Evolutionary conservation across 768 basidiomycete genomes (phyloP).

Genomic region (Dacryopinax primogenitus): DNA sequence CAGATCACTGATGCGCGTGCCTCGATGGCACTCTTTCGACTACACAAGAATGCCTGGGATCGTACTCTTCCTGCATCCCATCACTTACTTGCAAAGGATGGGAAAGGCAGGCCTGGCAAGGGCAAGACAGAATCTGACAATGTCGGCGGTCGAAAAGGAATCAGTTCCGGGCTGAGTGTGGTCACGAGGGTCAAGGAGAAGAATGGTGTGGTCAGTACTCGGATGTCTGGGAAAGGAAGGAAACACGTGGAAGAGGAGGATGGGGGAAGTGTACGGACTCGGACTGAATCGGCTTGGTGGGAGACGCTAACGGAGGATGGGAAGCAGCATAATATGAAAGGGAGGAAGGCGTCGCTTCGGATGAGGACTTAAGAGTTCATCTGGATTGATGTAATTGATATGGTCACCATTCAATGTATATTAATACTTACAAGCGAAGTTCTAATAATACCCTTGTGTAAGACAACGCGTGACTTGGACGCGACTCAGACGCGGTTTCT

Average conservation of each 20-base stretch:
- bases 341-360: neutral
- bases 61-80: slow-evolving; percentile 27
- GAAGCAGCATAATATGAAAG: neutral
- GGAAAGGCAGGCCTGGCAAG: slow-evolving; percentile 12
- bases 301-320: neutral
- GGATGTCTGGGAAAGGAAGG: slow-evolving; percentile 9
- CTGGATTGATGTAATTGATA: neutral
- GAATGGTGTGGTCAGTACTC: neutral
- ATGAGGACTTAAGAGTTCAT: neutral
- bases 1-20: slow-evolving; percentile 89
- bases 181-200: slow-evolving; percentile 23
- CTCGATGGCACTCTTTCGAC: slow-evolving; percentile 82
- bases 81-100: slow-evolving; percentile 11
- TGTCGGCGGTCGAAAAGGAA: slow-evolving; percentile 46
- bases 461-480: too few species aligned
- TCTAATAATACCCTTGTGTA: too few species aligned
- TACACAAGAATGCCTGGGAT: slow-evolving; percentile 78
- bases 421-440: too few species aligned
- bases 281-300: slow-evolving; percentile 15
- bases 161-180: slow-evolving; percentile 50
- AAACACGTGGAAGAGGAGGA: slow-evolving; percentile 25
- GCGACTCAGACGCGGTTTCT: neutral
- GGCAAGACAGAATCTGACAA: slow-evolving; percentile 25
- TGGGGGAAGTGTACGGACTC: slow-evolving; percentile 34
- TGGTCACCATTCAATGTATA: neutral